phyloP scores from a whole-genome alignment of 2,329 filamentous ascomycete species.

The Alternaria panax region DNA sequence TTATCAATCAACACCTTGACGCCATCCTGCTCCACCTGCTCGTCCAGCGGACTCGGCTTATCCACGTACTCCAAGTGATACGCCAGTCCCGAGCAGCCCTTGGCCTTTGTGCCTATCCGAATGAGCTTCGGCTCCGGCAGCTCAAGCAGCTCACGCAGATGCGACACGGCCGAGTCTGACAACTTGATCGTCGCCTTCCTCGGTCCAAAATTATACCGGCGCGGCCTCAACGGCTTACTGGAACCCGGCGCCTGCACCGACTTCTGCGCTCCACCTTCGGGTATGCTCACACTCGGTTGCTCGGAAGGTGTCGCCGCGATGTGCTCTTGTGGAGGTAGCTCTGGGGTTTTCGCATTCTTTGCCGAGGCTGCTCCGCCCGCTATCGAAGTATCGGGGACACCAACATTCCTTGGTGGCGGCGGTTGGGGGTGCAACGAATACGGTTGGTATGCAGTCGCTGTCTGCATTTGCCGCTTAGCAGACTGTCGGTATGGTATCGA shows the following conservation, averaged over 20 bases:
- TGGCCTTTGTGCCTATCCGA: slow-evolving; percentile 90
- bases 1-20: slow-evolving; percentile 96
- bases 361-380: slow-evolving; percentile 59
- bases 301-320: slow-evolving; percentile 26
- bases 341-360: slow-evolving; percentile 58
- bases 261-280: slow-evolving; percentile 73
- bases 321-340: slow-evolving; percentile 38
- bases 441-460: slow-evolving; percentile 69
- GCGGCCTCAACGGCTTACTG: slow-evolving; percentile 60
- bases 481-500: slow-evolving; percentile 46
- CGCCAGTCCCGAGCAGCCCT: slow-evolving; percentile 90
- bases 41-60: slow-evolving; percentile 85
- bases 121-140: slow-evolving; percentile 92
- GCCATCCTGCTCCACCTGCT: slow-evolving; percentile 92
- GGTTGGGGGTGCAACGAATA: slow-evolving; percentile 64
- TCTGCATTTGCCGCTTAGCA: slow-evolving; percentile 62
- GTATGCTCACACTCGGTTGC: slow-evolving; percentile 56
- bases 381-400: slow-evolving; percentile 68
- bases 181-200: slow-evolving; percentile 92
- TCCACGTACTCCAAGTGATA: slow-evolving; percentile 97
- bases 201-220: slow-evolving; percentile 73
- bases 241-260: slow-evolving; percentile 55
- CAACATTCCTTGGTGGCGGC: slow-evolving; percentile 65
- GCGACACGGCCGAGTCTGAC: slow-evolving; percentile 78
- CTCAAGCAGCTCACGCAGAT: slow-evolving; percentile 77